phyloP scores from a whole-genome alignment of 2,329 filamentous ascomycete genomes.

The Pseudogymnoascus sp. region DNA sequence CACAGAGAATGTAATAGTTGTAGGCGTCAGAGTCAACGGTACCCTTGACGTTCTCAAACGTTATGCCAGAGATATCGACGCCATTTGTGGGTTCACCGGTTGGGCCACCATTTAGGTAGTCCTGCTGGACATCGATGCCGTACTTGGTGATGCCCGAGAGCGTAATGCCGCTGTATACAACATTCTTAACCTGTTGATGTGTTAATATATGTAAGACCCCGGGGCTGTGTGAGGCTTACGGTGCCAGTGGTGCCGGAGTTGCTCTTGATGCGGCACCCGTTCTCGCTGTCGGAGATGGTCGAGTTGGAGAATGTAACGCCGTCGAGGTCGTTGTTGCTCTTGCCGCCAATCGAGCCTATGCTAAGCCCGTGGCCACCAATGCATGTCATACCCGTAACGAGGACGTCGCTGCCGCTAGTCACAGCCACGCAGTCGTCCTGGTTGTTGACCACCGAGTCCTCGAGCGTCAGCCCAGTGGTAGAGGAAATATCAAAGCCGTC shows the following conservation, averaged over 20 bases:
- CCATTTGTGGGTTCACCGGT: conserved; percentile 32
- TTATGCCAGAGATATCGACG: conserved; percentile 29
- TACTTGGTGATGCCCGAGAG: conserved; percentile 43
- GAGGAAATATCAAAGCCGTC: conserved; percentile 45
- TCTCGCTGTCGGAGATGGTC: conserved; percentile 42
- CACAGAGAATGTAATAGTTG: conserved; percentile 34
- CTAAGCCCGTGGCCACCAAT: conserved; percentile 38
- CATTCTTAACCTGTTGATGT: conserved; percentile 21
- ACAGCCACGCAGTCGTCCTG: conserved; percentile 53
- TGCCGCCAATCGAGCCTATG: conserved; percentile 51
- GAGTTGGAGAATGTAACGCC: conserved; percentile 43
- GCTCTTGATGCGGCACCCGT: conserved; percentile 53
- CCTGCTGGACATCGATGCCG: conserved; percentile 51
- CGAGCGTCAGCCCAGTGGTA: conserved; percentile 40
- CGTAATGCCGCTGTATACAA: conserved; percentile 46
- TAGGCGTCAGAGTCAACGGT: conserved; percentile 25
- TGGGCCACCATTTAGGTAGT: conserved; percentile 43
- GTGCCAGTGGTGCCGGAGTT: conserved; percentile 42
- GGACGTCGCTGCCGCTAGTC: conserved; percentile 41
- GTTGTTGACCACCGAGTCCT: conserved; percentile 44
- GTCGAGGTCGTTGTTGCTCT: conserved; percentile 44
- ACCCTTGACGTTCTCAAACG: conserved; percentile 31
- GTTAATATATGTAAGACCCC: not conserved
- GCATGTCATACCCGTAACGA: conserved; percentile 23
- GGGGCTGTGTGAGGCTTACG: conserved; percentile 27